A percentile compares a stretch with the other conserved stretches of the same genome.
These are phyloP conservation scores for Escallonia herrerae DNA, from an alignment of 129 eudicot species.

Conservation along the genomic window DNA sequence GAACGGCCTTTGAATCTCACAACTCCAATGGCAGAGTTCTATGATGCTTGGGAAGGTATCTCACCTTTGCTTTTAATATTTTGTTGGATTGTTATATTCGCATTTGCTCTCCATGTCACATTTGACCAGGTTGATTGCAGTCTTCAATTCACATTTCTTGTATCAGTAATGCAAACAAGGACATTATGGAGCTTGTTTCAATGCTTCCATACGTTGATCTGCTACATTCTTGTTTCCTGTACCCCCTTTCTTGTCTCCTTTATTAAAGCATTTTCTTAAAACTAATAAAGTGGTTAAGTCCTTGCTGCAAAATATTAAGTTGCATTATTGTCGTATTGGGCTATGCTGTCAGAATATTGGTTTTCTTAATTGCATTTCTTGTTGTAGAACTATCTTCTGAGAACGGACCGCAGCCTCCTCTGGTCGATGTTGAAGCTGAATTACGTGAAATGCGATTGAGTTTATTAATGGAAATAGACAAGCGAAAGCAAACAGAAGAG, in stretches of 20 bases:
- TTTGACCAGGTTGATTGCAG: not conserved
- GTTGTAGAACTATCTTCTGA: slow-evolving; percentile 69
- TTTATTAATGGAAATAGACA: slow-evolving; percentile 69
- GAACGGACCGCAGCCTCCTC: slow-evolving; percentile 43
- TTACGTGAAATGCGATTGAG: slow-evolving; percentile 52
- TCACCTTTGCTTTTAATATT: not conserved
- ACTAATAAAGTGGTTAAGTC: too few species aligned
- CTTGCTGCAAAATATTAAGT: too few species aligned
- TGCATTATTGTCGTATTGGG: too few species aligned
- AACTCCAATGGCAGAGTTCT: slow-evolving; percentile 66
- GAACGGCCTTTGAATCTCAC: slow-evolving; percentile 33
- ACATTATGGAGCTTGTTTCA: not conserved
- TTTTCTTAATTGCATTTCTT: not conserved
- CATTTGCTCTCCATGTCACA: not conserved
- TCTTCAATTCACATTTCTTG: too few species aligned
- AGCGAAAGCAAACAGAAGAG: slow-evolving; percentile 80
- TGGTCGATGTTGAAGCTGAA: slow-evolving; percentile 59
- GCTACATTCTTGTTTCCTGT: too few species aligned
- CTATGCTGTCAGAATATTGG: not conserved
- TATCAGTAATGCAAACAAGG: too few species aligned
- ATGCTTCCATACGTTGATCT: too few species aligned
- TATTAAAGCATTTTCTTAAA: too few species aligned
- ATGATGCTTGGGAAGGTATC: slow-evolving; percentile 97
- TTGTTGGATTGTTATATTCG: not conserved
- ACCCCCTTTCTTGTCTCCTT: not conserved